Evolutionary conservation across 805 yeast genomes (phyloP).

Genomic region (Starmera quercuum): DNA sequence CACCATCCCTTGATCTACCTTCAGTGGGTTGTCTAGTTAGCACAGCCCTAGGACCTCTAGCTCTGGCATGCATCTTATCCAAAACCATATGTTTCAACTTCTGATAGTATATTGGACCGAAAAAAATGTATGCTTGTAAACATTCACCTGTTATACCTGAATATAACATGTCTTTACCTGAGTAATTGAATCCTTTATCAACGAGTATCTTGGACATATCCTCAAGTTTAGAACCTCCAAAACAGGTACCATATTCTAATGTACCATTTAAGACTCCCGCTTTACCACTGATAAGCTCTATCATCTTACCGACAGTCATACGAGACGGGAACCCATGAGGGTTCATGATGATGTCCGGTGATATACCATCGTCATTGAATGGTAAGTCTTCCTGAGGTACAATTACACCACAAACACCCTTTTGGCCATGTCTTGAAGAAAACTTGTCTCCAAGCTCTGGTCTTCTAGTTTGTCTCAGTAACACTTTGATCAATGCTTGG

Average conservation of each 20-base stretch:
- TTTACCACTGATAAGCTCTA: conserved; percentile 91
- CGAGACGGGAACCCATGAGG: conserved; percentile 99
- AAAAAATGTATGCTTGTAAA: conserved; percentile 93
- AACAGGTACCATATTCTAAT: conserved; percentile 94
- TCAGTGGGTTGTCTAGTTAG: conserved; percentile 97
- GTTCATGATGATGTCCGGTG: conserved; percentile 96
- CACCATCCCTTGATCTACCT: conserved; percentile 99
- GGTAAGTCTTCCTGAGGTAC: conserved; percentile 97
- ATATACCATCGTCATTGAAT: conserved; percentile 84
- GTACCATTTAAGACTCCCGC: conserved; percentile 94
- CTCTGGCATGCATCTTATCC: conserved; percentile 99
- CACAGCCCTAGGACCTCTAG: conserved; percentile 98
- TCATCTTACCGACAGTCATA: conserved; percentile 99
- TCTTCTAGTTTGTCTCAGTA: conserved; percentile 90
- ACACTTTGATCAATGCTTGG: conserved; percentile 87
- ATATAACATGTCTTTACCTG: conserved; percentile 96
- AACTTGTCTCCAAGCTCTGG: conserved; percentile 98
- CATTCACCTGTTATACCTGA: conserved; percentile 98
- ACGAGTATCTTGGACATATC: conserved; percentile 91
- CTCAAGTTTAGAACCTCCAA: conserved; percentile 94
- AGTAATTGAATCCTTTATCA: conserved; percentile 86
- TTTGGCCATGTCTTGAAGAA: conserved; percentile 96
- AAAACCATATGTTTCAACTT: conserved; percentile 97
- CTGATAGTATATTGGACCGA: conserved; percentile 97
- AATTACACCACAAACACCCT: conserved; percentile 98